Evolutionary conservation across 2,329 filamentous ascomycete genomes (phyloP), one percentile per base, ranked within the genome.

Genomic region (Magnaporthales sp.): DNA sequence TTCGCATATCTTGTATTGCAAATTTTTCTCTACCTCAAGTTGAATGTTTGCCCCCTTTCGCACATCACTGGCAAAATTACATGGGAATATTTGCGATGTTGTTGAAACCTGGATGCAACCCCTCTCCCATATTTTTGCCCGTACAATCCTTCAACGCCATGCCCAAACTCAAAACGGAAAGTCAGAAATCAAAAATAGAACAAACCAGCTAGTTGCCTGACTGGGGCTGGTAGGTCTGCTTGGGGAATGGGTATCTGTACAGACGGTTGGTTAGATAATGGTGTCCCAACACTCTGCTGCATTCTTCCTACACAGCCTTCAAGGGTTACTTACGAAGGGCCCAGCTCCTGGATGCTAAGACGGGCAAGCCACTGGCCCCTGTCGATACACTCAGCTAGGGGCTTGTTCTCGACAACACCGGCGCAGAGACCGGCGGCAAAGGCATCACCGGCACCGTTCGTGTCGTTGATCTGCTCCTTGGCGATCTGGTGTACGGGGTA

Each of bases 311-410:
- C 22, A 10, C 30, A 19, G 27, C 13, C 22, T 3, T 66, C 64
- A 66, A 68, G 65, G 29, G 64, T 67, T 62, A 91, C 91, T 85
- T 90, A 98, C 90, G 93, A 95, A 80, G 94, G 93, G 74, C 95
- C 95, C 73, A 97, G 84, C 81, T 98, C 93, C 82, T 94, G 89
- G 78, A 99, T 94, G 84, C 93, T 95, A 74, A 97, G 84, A 75
- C 90, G 90, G 64, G 95, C 95, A 71, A 99, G 86, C 95, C 95
- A 99, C 81, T 97, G 93, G 70, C 95, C 95, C 86, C 95, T 91
- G 78, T 97, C 91, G 72, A 99, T 85, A 74, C 86, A 86, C 71
- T 89, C 87, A 73, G 91, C 89, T 64, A 99, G 84, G 66, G 87
- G 77, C 83, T 95, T 91, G 78, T 91, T 92, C 79, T 94, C 84